Percentiles rank a stretch among this genome's conserved stretches.
These are phyloP conservation scores for Colletotrichum sp. DNA, from an alignment of 2,329 filamentous ascomycete genomes.

Conservation along the genomic window DNA sequence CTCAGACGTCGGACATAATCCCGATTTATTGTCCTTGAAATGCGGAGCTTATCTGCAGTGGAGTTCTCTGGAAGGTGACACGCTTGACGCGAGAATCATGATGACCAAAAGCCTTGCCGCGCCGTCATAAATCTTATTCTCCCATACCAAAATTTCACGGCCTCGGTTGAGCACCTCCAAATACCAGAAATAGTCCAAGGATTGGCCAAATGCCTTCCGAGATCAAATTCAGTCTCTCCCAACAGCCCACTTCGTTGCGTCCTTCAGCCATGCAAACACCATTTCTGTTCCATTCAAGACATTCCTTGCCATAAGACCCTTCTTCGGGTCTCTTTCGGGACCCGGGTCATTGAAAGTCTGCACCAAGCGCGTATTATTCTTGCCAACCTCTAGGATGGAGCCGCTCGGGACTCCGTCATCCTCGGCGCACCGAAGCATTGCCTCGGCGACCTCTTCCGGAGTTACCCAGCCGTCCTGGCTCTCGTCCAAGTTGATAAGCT, in stretches of 20 bases:
- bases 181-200: background rate
- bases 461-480: conserved; percentile 44
- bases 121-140: background rate
- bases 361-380: conserved; percentile 35
- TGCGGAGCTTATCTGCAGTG: background rate
- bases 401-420: conserved; percentile 39
- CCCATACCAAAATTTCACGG: background rate
- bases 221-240: background rate
- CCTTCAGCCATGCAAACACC: conserved; percentile 30
- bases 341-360: conserved; percentile 42
- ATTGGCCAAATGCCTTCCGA: background rate
- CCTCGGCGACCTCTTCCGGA: conserved; percentile 45
- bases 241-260: conserved; percentile 29
- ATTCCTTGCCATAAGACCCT: conserved; percentile 33
- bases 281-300: conserved; percentile 27
- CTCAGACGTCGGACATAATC: background rate
- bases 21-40: background rate
- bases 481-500: conserved; percentile 39
- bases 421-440: conserved; percentile 46
- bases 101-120: background rate
- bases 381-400: conserved; percentile 46
- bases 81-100: background rate
- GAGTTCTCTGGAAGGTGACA: background rate
- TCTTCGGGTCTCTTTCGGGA: conserved; percentile 32
- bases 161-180: background rate